These are phyloP conservation scores for Dioscorea cayenensis DNA, from an alignment of 116 monocot species.

Conservation along the genomic window DNA sequence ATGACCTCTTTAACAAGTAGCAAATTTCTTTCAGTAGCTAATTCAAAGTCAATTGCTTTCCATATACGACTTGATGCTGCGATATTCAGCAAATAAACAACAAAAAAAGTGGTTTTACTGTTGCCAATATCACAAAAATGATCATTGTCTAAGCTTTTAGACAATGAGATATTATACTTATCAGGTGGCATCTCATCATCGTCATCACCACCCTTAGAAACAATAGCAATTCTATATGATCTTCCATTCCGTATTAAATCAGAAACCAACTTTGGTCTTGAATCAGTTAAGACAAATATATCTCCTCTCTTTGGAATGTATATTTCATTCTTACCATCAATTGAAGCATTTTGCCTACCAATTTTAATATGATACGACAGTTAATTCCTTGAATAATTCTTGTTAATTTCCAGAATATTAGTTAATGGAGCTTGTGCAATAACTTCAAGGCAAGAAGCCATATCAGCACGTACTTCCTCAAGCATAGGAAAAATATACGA, in stretches of 20 bases:
- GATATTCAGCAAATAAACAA: background rate
- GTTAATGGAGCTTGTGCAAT: slow-evolving; percentile 17
- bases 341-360: background rate
- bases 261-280: slow-evolving; percentile 14
- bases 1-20: background rate
- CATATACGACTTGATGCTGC: slow-evolving; percentile 11
- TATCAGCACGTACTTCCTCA: slow-evolving; percentile 42
- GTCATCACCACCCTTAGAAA: slow-evolving; percentile 9
- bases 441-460: slow-evolving; percentile 29
- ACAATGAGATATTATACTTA: slow-evolving; percentile 6
- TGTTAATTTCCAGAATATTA: background rate
- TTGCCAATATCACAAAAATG: background rate
- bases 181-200: no score
- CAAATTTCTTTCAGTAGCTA: background rate
- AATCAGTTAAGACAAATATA: slow-evolving; percentile 25
- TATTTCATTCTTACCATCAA: background rate
- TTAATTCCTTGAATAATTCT: background rate
- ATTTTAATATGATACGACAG: background rate
- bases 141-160: background rate
- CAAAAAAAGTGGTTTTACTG: background rate
- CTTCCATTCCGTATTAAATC: slow-evolving; percentile 12
- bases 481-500: slow-evolving; percentile 26
- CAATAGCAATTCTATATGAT: slow-evolving; percentile 10
- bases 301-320: slow-evolving; percentile 36
- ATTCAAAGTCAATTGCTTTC: background rate